A percentile compares a stretch with the other conserved stretches of the same genome.
phyloP scores from a whole-genome alignment of 2,329 filamentous ascomycete genomes.

The Penicillium fuscoglaucum region DNA sequence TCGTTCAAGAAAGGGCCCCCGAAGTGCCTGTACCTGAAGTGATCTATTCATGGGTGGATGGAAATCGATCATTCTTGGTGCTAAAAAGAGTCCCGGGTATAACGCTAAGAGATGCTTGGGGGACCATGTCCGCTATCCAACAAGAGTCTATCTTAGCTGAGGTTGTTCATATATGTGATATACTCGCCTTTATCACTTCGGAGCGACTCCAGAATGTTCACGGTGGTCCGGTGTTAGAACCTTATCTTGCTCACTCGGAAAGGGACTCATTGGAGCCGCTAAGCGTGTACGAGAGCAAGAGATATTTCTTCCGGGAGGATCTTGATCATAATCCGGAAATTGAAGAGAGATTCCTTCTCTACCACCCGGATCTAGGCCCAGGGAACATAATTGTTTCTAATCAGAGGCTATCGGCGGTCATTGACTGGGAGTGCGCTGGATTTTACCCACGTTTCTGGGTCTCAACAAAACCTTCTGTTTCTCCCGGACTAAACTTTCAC shows the following conservation, averaged over 20 bases:
- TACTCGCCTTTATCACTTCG: not conserved
- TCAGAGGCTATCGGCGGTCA: too few species aligned
- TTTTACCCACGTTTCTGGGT: too few species aligned
- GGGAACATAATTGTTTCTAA: too few species aligned
- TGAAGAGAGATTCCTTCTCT: too few species aligned
- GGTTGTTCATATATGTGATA: not conserved
- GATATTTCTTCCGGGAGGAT: not conserved
- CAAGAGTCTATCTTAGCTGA: too few species aligned
- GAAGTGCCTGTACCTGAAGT: not conserved
- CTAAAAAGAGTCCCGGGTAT: not conserved
- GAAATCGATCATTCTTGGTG: not conserved
- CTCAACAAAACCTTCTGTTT: too few species aligned
- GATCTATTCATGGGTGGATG: not conserved
- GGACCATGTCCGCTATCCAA: not conserved
- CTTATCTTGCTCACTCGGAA: too few species aligned
- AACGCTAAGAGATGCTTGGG: not conserved
- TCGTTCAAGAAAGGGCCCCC: not conserved
- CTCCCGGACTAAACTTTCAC: too few species aligned
- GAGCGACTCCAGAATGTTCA: not conserved
- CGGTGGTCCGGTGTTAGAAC: not conserved
- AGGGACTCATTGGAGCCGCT: not conserved
- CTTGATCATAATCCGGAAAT: not conserved
- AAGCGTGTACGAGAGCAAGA: not conserved
- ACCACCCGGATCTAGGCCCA: too few species aligned
- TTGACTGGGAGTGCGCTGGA: too few species aligned